Percentiles rank a stretch among this genome's conserved stretches.
Conservation (phyloP, 768 basidiomycete species). For the Cyclocybe cylindracea region DNA sequence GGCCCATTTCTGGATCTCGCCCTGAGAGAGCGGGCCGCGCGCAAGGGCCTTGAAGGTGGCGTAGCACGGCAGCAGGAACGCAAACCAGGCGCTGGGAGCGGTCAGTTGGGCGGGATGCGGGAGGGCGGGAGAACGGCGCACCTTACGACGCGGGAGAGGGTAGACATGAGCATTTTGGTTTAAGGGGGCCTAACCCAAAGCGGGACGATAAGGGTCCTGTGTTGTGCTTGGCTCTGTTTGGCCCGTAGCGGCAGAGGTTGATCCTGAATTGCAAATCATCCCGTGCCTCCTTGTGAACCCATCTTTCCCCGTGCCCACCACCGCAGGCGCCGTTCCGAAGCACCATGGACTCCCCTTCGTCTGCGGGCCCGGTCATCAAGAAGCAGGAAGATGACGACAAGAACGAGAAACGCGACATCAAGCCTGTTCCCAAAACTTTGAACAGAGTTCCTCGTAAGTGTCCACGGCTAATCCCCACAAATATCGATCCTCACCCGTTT, state of each 20-base stretch:
- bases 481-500: conserved; percentile 14
- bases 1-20: conserved; percentile 56
- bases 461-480: conserved; percentile 17
- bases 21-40: conserved; percentile 49
- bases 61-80: conserved; percentile 63
- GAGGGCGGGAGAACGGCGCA: conserved; percentile 18
- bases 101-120: neutral
- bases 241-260: conserved; percentile 1
- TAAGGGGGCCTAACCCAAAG: neutral
- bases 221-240: conserved; percentile 22
- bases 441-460: conserved; percentile 86
- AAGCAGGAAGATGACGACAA: conserved; percentile 65
- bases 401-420: conserved; percentile 63
- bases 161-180: conserved; percentile 46
- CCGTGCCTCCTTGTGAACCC: conserved; percentile 20
- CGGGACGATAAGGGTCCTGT: too few species aligned
- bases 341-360: conserved; percentile 38
- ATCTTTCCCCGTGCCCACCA: conserved; percentile 34
- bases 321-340: conserved; percentile 22
- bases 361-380: conserved; percentile 40
- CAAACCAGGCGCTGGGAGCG: conserved; percentile 64
- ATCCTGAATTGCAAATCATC: conserved; percentile 12
- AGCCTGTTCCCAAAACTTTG: conserved; percentile 74
- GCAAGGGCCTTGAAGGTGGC: conserved; percentile 69
- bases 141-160: conserved; percentile 53